These are phyloP conservation scores for Penicillium soppii DNA, from an alignment of 495 filamentous ascomycete genomes.

Conservation along the genomic window DNA sequence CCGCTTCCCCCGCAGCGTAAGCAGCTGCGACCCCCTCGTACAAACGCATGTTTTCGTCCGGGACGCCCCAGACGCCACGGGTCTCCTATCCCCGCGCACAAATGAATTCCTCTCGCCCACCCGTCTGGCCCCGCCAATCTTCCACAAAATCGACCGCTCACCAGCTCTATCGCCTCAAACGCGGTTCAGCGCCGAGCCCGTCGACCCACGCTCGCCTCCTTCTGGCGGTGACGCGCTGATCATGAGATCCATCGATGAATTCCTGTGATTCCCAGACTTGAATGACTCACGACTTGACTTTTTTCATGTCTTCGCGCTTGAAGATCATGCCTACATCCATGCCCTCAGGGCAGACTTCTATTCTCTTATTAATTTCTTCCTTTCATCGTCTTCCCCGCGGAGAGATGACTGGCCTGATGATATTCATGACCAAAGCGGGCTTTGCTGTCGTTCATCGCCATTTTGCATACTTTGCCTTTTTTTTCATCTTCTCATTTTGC, in stretches of 20 bases:
- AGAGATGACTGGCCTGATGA: slow-evolving; percentile 31
- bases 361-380: slow-evolving; percentile 17
- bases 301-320: slow-evolving; percentile 19
- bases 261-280: slow-evolving; percentile 38
- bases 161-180: slow-evolving; percentile 16
- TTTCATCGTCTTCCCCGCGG: slow-evolving; percentile 19
- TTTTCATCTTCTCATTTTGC: slow-evolving; percentile 20
- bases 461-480: slow-evolving; percentile 11
- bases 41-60: slow-evolving; percentile 40
- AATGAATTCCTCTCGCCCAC: slow-evolving; percentile 46
- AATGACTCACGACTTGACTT: slow-evolving; percentile 39
- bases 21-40: slow-evolving; percentile 29
- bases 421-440: slow-evolving; percentile 49
- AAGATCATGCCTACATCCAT: slow-evolving; percentile 12
- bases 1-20: slow-evolving; percentile 20
- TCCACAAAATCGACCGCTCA: slow-evolving; percentile 33
- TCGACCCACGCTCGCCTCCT: slow-evolving; percentile 51
- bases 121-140: slow-evolving; percentile 26
- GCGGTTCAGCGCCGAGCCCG: slow-evolving; percentile 30
- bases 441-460: slow-evolving; percentile 41
- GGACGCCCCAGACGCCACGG: slow-evolving; percentile 34
- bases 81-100: too few species aligned
- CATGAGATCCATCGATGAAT: slow-evolving; percentile 55
- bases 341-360: slow-evolving; percentile 5
- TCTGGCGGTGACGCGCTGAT: slow-evolving; percentile 47